These are phyloP conservation scores for Saraca asoca DNA, from an alignment of 331 rosid species.

Conservation along the genomic window DNA sequence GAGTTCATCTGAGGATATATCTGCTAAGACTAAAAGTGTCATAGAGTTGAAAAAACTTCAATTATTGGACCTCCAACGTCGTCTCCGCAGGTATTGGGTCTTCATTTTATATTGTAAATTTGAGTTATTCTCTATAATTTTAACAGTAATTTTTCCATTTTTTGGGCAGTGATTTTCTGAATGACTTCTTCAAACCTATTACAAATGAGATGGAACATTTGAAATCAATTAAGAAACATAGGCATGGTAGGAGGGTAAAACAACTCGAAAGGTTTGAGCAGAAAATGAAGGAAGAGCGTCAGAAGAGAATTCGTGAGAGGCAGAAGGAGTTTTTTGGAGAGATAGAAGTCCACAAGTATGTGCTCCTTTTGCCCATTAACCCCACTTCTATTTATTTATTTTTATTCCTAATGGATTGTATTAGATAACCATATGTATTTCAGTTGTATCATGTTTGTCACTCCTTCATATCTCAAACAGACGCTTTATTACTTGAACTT, in stretches of 20 bases:
- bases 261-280: slow-evolving; percentile 93
- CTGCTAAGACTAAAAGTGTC: slow-evolving; percentile 95
- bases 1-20: slow-evolving; percentile 92
- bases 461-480: slow-evolving; percentile 26
- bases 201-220: slow-evolving; percentile 74
- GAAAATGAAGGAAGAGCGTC: slow-evolving; percentile 99
- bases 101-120: neutral
- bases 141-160: slow-evolving; percentile 36
- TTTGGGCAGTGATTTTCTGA: slow-evolving; percentile 82
- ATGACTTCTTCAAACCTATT: slow-evolving; percentile 88
- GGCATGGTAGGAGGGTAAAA: slow-evolving; percentile 94
- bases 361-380: slow-evolving; percentile 21
- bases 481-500: slow-evolving; percentile 44
- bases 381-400: neutral
- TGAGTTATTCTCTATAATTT: slow-evolving; percentile 22
- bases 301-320: slow-evolving; percentile 93
- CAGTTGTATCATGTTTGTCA: neutral
- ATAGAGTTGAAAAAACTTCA: slow-evolving; percentile 98
- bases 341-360: slow-evolving; percentile 99
- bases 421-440: neutral
- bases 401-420: slow-evolving; percentile 18
- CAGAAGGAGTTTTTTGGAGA: slow-evolving; percentile 96
- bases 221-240: slow-evolving; percentile 81
- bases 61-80: slow-evolving; percentile 87
- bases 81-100: slow-evolving; percentile 70